phyloP scores from a whole-genome alignment of 2,329 filamentous ascomycete genomes.

The Knufia petricola region DNA sequence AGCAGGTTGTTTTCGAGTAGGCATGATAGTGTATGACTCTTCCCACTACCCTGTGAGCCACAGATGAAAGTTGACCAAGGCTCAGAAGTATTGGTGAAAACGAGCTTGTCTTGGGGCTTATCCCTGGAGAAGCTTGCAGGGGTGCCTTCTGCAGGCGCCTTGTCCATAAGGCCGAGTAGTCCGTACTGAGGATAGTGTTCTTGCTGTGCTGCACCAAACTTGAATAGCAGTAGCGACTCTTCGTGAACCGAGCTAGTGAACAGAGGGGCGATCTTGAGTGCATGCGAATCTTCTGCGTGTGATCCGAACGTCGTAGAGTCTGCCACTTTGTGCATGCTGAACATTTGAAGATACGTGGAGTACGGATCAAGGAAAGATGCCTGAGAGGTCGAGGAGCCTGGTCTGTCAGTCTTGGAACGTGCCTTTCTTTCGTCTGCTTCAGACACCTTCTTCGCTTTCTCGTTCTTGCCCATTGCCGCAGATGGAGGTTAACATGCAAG shows the following conservation, averaged over 20 bases:
- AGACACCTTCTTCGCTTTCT: too few species aligned
- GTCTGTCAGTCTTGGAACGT: too few species aligned
- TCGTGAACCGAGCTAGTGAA: background rate
- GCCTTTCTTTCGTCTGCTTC: too few species aligned
- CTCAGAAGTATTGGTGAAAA: constrained; percentile 41
- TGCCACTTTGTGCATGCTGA: too few species aligned
- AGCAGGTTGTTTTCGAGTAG: constrained; percentile 41
- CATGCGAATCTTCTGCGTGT: background rate
- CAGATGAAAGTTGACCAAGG: constrained; percentile 55
- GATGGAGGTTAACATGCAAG: too few species aligned
- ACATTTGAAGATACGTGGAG: too few species aligned
- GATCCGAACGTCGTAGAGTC: too few species aligned
- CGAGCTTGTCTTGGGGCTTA: constrained; percentile 18
- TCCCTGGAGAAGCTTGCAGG: background rate
- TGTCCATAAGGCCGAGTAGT: background rate
- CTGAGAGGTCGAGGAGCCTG: too few species aligned
- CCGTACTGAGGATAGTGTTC: background rate
- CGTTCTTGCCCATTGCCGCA: too few species aligned
- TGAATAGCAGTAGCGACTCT: too few species aligned
- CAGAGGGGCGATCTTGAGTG: constrained; percentile 2
- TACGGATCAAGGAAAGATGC: too few species aligned
- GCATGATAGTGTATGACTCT: constrained; percentile 51
- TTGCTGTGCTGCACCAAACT: too few species aligned
- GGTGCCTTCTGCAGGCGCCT: background rate
- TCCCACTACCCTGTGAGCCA: constrained; percentile 53